A percentile compares a stretch with the other conserved stretches of the same genome.
These are phyloP conservation scores for Fraxinus nigra DNA, from an alignment of 305 asterid species.

Conservation along the genomic window DNA sequence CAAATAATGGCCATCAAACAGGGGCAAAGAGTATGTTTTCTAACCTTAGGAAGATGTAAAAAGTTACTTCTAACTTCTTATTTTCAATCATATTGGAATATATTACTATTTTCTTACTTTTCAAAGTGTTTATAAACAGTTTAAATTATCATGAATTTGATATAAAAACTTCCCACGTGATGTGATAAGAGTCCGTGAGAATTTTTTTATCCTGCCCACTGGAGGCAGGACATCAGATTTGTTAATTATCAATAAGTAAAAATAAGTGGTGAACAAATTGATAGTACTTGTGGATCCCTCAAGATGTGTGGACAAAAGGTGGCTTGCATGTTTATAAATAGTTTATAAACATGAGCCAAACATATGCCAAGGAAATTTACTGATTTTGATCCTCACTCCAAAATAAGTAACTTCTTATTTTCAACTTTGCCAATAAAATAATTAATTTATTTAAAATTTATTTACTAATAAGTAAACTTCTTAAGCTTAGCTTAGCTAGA, in stretches of 20 bases:
- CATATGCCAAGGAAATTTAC: neutral
- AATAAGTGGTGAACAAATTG: neutral
- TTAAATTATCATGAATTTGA: neutral
- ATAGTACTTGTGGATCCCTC: neutral
- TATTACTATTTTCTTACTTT: neutral
- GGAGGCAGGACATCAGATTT: neutral
- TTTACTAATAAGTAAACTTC: neutral
- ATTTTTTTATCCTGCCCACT: neutral
- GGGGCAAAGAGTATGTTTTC: neutral
- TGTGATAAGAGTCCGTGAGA: neutral
- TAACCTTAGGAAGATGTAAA: neutral
- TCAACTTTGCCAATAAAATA: neutral
- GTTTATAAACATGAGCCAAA: neutral
- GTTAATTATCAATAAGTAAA: neutral
- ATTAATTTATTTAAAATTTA: neutral
- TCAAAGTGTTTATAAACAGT: neutral
- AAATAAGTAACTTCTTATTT: neutral
- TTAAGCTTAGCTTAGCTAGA: neutral
- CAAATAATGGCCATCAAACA: neutral
- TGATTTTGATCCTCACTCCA: neutral
- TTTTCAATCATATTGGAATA: neutral
- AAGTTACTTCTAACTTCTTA: neutral
- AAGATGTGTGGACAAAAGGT: neutral
- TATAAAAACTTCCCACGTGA: neutral
- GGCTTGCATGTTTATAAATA: neutral